Percentiles rank a stretch among this genome's conserved stretches.
These are phyloP conservation scores for Trichoderma koningiopsis DNA, from an alignment of 2,329 filamentous ascomycete species.

Conservation along the genomic window DNA sequence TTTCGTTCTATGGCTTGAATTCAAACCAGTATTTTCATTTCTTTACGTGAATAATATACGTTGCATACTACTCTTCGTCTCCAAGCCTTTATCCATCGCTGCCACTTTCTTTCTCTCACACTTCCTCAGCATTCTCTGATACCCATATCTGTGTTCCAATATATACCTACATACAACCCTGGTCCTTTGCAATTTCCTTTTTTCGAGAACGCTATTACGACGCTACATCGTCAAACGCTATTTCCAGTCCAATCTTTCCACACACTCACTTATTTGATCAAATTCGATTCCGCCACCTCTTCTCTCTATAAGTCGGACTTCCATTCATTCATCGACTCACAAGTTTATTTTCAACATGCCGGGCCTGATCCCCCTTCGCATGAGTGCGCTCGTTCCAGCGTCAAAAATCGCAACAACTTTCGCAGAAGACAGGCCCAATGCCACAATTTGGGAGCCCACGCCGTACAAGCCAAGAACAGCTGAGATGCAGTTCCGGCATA, in stretches of 20 bases:
- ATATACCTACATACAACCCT: neutral
- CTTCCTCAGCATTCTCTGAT: neutral
- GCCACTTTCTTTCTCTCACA: neutral
- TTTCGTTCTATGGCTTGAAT: neutral
- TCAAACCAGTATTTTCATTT: neutral
- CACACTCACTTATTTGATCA: neutral
- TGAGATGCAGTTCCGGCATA: neutral
- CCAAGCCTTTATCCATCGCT: neutral
- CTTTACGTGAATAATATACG: slow-evolving; percentile 4
- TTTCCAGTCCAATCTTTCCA: neutral
- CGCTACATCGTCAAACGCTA: neutral
- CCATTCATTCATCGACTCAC: neutral
- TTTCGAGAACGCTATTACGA: slow-evolving; percentile 8
- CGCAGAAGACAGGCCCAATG: slow-evolving; percentile 7
- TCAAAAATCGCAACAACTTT: slow-evolving; percentile 18
- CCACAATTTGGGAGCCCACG: slow-evolving; percentile 1
- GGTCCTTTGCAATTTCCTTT: neutral
- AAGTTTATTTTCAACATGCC: slow-evolving; percentile 31
- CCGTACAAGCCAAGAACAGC: neutral
- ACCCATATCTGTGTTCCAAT: neutral
- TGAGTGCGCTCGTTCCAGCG: slow-evolving; percentile 28
- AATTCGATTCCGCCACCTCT: neutral
- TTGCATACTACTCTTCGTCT: slow-evolving; percentile 1
- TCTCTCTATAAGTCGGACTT: neutral
- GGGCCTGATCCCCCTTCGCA: slow-evolving; percentile 39